Conservation (phyloP, 106 monocot species). For the Acanthochlamys bracteata region DNA sequence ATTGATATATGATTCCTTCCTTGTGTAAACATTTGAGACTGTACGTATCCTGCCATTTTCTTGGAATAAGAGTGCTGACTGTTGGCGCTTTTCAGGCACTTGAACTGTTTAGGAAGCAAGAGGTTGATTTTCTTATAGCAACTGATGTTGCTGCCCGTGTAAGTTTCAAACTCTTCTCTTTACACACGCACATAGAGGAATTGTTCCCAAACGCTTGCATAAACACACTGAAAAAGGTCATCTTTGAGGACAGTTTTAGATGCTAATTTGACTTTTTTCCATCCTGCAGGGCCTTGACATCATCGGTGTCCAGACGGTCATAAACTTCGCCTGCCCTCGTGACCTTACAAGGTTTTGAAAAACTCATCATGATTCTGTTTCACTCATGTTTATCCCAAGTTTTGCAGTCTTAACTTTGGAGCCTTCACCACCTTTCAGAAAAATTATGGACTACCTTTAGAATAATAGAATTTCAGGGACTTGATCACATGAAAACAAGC, state of each 20-base stretch:
- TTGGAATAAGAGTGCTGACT: no score
- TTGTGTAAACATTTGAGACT: no score
- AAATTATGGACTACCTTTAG: no score
- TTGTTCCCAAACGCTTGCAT: no score
- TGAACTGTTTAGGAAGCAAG: conserved; percentile 88
- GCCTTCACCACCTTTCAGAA: no score
- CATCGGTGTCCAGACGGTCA: conserved; percentile 91
- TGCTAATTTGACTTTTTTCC: conserved; percentile 9
- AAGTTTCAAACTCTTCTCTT: conserved; percentile 25
- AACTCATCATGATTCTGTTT: neutral
- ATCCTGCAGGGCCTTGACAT: conserved; percentile 88
- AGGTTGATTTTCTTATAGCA: conserved; percentile 91
- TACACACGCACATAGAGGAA: no score
- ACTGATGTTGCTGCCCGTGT: conserved; percentile 99
- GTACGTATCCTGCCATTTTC: no score
- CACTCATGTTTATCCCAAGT: neutral
- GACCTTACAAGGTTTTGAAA: conserved; percentile 64
- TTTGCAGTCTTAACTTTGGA: neutral
- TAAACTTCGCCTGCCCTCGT: conserved; percentile 94
- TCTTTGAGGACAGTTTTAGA: no score
- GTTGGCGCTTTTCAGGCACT: conserved; percentile 49
- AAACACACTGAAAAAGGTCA: no score
- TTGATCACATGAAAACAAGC: no score
- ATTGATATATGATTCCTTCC: no score
- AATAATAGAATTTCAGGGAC: no score